Conservation (phyloP, 2,329 filamentous ascomycete species). For the Colletotrichum gloeosporioides region DNA sequence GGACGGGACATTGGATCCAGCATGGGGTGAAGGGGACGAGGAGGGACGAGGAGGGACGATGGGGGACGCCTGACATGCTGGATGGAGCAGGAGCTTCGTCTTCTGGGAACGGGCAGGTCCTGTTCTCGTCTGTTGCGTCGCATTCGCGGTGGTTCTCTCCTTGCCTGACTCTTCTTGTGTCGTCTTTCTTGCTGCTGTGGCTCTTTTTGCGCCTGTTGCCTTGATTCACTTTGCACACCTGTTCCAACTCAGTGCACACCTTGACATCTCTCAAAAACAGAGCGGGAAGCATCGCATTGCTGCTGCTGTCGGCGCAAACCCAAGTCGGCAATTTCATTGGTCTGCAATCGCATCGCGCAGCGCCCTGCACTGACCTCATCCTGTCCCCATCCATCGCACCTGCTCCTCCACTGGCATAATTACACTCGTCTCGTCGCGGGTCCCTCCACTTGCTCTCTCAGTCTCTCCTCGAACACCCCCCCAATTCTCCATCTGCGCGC, state of each 20-base stretch:
- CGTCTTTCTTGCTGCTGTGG: background rate
- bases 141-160: background rate
- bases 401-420: conserved; percentile 10
- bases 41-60: background rate
- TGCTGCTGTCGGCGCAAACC: background rate
- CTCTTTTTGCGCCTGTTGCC: background rate
- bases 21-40: background rate
- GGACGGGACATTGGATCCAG: conserved; percentile 18
- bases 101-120: background rate
- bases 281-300: background rate
- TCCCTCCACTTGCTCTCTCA: background rate
- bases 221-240: no score
- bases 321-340: background rate
- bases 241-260: no score
- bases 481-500: background rate
- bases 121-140: background rate
- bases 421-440: background rate
- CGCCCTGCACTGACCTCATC: conserved; percentile 12
- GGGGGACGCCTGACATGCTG: background rate
- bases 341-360: background rate
- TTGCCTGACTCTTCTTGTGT: background rate
- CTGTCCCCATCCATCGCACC: background rate
- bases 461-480: background rate
- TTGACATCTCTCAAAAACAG: background rate
- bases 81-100: background rate